Evolutionary conservation across 163 green algal genomes (phyloP), one percentile per base, ranked within the genome.

Genomic region (Chlamydomonas reinhardtii): DNA sequence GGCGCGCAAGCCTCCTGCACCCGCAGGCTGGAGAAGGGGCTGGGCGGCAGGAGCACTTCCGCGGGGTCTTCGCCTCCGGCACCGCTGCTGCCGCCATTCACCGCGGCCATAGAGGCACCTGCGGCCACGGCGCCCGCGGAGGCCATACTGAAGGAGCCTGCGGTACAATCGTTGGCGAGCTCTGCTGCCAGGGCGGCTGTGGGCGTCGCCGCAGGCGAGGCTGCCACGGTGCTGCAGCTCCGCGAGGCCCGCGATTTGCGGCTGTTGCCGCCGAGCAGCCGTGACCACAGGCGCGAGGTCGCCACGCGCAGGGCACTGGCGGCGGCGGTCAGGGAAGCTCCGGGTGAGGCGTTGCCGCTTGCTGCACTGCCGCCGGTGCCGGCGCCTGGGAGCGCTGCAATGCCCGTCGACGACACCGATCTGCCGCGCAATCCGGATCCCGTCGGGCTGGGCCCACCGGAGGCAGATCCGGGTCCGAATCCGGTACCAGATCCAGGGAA

Each of bases 231-330:
- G 72, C 39, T 64, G 72, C 15, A 17, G 72, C 39, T 39, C 34
- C 39, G 29, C 34, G 39, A 65, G 39, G 72, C 20, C 19, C 72
- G n/a, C 39, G 24, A 56, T 20, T 25, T 48, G 17, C 72, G 48
- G 68, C 68, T 54, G 68, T 52, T 54, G 48, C 48, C 39, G 54
- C 79, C 79, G 2, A 85, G 68, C 2, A 85, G 39, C 39, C 52
- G 52, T 12, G 68, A 43, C 32, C 76, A 27, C 22, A 85, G 68
- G 4, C 68, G 68, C 9, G 79, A 73, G 9, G 79, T 77, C 6
- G 68, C 68, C 3, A 54, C 68, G 4, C 68, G 52, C 68, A 85
- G 17, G 12, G 68, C 68, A 15, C n/a, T 69, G 22, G 79, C 79
- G 14, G 79, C 79, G 29, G 52, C 32, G 15, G 32, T 14, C 20